Base-by-base conservation (phyloP, 495 filamentous ascomycete species). In the Xylaria palmicola region DNA sequence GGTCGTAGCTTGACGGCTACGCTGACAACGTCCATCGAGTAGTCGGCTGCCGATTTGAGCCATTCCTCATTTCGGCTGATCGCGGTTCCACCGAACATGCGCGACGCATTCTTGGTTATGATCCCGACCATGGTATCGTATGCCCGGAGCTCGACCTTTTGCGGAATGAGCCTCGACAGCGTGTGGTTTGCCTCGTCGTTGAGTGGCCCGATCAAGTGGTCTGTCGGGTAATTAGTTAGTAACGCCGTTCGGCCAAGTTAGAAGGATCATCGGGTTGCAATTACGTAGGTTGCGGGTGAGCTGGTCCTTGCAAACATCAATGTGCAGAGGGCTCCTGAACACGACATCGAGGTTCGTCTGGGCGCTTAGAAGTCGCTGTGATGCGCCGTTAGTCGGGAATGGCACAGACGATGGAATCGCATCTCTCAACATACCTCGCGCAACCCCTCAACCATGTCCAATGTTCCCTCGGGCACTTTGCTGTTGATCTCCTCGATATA, bases 31-130 rank as follows among this genome's bases (percentile, higher is more conserved):
- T 79, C 68, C 52, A 76, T 72, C 12, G 78, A 74, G 63, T 77
- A 81, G 53, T 77, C 74, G 56, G 78, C 76, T 0, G 76, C 73
- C 6, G 78, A 73, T 39, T 78, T 62, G 48, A 77, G 68, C 79
- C 79, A 82, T 17, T 76, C 68, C 43, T 70, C 55, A 55, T 81
- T 67, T 5, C 75, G 74, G 60, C 74, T 74, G 62, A 77, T 59
- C 9, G 66, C 62, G 17, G 72, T 65, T 36, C 79, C 79, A 29
- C 80, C 55, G 49, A 81, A 79, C 20, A 74, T 71, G 0, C 77
- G 65, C 2, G 79, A 74, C 0, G 79, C 78, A 20, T 79, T 15
- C 17, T 75, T 74, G 29, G 77, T 74, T 8, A 82, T 68, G 15
- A 80, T 74, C 0, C 66, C 56, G 1, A 71, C 60, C 34, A 70